Evolutionary conservation across 78 protist genomes (phyloP), one percentile per base, ranked within the genome.

Genomic region (Protostelium mycophagum): DNA sequence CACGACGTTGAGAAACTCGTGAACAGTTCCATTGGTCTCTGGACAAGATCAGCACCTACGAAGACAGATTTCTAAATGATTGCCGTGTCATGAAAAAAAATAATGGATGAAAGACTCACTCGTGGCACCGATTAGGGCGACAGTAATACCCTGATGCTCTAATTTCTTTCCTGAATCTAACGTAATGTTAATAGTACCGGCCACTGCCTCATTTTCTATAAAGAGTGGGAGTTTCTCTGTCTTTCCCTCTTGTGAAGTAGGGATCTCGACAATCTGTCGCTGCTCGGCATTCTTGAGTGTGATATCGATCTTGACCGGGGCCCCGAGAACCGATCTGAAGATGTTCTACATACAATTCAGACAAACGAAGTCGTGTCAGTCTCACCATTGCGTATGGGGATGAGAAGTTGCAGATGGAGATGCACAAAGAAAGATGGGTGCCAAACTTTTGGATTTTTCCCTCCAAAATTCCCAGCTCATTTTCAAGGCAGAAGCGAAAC

Each of bases 81-180:
- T 51, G 31, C 16, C 73, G n/a, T n/a, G 5, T 51, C 73, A 86
- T 25, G 1, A 28, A 28, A 34, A 28, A 38, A 1, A 25, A 25
- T 25, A 51, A 16, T 51, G 5, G 5, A 16, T 51, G 73, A 51
- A 51, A 51, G 35, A 38, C 91, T 36, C 83, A 38, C 95, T 92
- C 85, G 96, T 97, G 63, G 87, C 95, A 29, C 99, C 99, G n/a
- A 98, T 84, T 36, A 98, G 90, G 87, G 97, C 99, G 34, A 97
- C 89, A 38, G 88, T 93, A 91, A 98, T 96, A 34, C 98, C 99
- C 34, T 84, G 5, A 93, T 97, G 98, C 88, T 98, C 98, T 73
- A 98, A 83, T 89, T 88, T 91, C 91, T 92, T 91, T 1, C 90
- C 83, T 29, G 90, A 91, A 36, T 91, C 91, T 28, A 93, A 34